Evolutionary conservation across 371 early-diverging fungal species (phyloP).

Genomic region (Phascolomyces articulosus): DNA sequence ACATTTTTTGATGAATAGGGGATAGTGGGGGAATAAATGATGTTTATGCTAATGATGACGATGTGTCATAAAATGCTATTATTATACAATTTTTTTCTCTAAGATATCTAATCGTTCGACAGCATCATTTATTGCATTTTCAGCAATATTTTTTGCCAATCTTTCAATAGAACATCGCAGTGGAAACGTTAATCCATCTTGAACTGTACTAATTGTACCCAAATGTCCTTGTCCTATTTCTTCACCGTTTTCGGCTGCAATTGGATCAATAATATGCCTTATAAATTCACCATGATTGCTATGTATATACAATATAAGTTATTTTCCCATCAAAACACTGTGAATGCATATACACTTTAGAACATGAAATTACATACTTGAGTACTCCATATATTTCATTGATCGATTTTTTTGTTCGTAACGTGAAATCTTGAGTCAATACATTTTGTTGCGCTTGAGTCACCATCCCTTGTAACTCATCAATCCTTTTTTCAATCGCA

Average conservation of each 20-base stretch:
- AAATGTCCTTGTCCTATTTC: not conserved
- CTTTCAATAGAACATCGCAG: not conserved
- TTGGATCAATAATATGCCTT: not conserved
- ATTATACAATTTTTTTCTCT: not conserved
- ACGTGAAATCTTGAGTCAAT: not conserved
- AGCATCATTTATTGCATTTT: not conserved
- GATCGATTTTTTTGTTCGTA: not conserved
- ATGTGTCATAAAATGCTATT: not conserved
- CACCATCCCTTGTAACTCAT: not conserved
- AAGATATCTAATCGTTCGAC: not conserved
- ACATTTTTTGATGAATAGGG: no score
- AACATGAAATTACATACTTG: not conserved
- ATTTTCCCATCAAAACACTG: not conserved
- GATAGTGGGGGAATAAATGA: no score
- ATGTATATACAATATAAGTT: not conserved
- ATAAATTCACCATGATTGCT: slow-evolving; percentile 3
- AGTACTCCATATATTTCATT: not conserved
- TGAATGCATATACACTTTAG: not conserved
- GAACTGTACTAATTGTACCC: not conserved
- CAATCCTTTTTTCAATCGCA: not conserved
- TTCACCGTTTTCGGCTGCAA: not conserved
- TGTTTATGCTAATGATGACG: no score
- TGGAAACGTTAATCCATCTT: slow-evolving; percentile 1
- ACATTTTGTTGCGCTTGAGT: not conserved
- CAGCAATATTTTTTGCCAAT: not conserved